A percentile compares a stretch with the other conserved stretches of the same genome.
Evolutionary conservation across 257 asterid species (phyloP).

Genomic region (Anisodus tanguticus): DNA sequence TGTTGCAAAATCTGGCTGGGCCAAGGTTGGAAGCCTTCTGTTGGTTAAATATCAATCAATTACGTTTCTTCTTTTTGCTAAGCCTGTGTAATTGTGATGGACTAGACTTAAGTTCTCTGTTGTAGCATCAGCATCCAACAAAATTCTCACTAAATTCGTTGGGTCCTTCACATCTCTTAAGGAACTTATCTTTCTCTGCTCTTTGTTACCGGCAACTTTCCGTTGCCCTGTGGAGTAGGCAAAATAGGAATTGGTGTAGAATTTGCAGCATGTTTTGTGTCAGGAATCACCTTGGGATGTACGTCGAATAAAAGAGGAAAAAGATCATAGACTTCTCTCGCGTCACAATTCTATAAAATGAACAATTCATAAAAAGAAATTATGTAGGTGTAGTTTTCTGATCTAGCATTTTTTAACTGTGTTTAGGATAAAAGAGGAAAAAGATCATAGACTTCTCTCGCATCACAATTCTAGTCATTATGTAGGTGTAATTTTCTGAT

Average conservation of each 20-base stretch:
- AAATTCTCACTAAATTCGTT: neutral
- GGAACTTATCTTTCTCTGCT: constrained; percentile 14
- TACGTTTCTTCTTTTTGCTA: constrained; percentile 16
- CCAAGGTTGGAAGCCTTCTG: constrained; percentile 64
- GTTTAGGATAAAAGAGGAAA: constrained; percentile 2
- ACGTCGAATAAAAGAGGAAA: constrained; percentile 8
- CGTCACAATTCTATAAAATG: neutral
- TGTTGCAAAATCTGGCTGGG: constrained; percentile 73
- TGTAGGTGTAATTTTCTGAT: constrained; percentile 29
- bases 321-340: constrained; percentile 16
- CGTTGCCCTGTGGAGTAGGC: neutral
- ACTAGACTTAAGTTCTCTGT: constrained; percentile 16
- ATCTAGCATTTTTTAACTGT: constrained; percentile 32
- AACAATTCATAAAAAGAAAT: too few relatives aligned
- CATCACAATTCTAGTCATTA: neutral
- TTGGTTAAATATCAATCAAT: constrained; percentile 20
- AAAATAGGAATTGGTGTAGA: constrained; percentile 17
- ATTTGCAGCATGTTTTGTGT: constrained; percentile 18
- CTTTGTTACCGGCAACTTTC: neutral
- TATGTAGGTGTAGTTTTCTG: constrained; percentile 28
- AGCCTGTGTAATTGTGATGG: constrained; percentile 21
- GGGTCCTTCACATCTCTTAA: constrained; percentile 19
- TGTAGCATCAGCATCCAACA: neutral
- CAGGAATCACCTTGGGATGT: constrained; percentile 15
- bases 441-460: constrained; percentile 18